Conservation (phyloP, 2,329 filamentous ascomycete species). For the Myriosclerotinia duriaeana region DNA sequence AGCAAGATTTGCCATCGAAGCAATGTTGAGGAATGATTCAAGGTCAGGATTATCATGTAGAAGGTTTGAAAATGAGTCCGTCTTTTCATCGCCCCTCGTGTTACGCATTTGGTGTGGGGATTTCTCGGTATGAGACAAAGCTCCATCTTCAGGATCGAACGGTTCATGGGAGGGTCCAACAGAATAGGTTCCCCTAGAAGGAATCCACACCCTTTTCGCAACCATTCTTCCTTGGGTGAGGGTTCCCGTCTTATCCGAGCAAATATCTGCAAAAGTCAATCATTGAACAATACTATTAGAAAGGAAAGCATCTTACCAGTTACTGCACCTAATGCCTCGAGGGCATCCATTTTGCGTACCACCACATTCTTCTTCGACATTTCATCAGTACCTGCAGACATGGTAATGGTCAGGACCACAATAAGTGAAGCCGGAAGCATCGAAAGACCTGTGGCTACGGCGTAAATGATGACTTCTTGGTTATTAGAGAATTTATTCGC, state of each 20-base stretch:
- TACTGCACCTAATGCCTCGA: slow-evolving; percentile 57
- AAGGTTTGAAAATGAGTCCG: slow-evolving; percentile 35
- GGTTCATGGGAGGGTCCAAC: slow-evolving; percentile 52
- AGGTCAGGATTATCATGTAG: slow-evolving; percentile 50
- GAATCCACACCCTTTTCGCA: slow-evolving; percentile 54
- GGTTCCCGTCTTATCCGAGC: slow-evolving; percentile 75
- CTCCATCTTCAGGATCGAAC: slow-evolving; percentile 51
- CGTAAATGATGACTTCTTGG: slow-evolving; percentile 62
- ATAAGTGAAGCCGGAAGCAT: slow-evolving; percentile 65
- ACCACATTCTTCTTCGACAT: slow-evolving; percentile 59
- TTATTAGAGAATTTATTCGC: slow-evolving; percentile 54
- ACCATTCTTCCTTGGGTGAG: slow-evolving; percentile 55
- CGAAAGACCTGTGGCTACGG: slow-evolving; percentile 57
- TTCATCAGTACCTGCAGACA: slow-evolving; percentile 59
- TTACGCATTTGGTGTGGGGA: slow-evolving; percentile 32
- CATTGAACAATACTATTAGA: slow-evolving; percentile 43
- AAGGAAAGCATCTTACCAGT: slow-evolving; percentile 49
- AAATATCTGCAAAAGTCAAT: slow-evolving; percentile 49
- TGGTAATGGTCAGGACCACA: slow-evolving; percentile 66
- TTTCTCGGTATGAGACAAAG: slow-evolving; percentile 42
- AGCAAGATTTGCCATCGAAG: slow-evolving; percentile 65
- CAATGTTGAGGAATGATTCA: slow-evolving; percentile 59
- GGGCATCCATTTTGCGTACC: slow-evolving; percentile 55
- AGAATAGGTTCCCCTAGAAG: slow-evolving; percentile 51
- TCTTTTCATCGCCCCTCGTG: not conserved